Evolutionary conservation across 1,284 basidiomycete genomes (phyloP), one percentile per base, ranked within the genome.

Genomic region (Cryptococcus sp.): DNA sequence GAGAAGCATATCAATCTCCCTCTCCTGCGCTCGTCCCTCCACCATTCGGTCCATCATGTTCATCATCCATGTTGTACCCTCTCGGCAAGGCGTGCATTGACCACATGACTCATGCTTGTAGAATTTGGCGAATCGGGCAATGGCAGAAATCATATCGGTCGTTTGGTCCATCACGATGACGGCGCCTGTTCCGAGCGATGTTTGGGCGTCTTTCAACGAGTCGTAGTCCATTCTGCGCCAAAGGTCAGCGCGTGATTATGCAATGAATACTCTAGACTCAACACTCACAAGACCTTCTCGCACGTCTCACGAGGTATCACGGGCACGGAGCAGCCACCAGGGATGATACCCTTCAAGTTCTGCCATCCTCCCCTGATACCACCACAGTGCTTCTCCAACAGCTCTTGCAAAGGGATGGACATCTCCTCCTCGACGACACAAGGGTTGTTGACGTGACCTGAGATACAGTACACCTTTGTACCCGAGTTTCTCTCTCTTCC

Each of bases 51-150:
- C 85, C 93, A 96, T 96, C 90, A 96, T 95, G 80, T 96, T 95
- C 85, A 89, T 91, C 89, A 97, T 91, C 93, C 93, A 96, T 0
- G 91, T 94, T 3, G 93, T 96, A 49, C 93, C 93, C 76, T 96
- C 93, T 68, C 93, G 83, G 79, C 94, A 97, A 2, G 94, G 94
- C 6, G 95, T 98, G 77, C 94, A 99, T 79, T 98, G 96, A 22
- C 96, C 96, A 72, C 95, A 99, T 5, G 92, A 95, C 79, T 98
- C 96, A 81, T 98, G 95, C 80, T 97, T 96, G 83, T 96, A 96
- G 81, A 96, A 95, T 65, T 89, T 86, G 57, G 93, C 83, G 81
- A 98, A 97, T 47, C 94, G 88, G 13, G 95, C 89, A 68, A 98
- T 98, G 60, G 92, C 94, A 49, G 85, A 81, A 65, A 96, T 86